Percentiles rank a stretch among this genome's conserved stretches.
Evolutionary conservation across 768 basidiomycete species (phyloP).

Genomic region (Hydnum rufescens): DNA sequence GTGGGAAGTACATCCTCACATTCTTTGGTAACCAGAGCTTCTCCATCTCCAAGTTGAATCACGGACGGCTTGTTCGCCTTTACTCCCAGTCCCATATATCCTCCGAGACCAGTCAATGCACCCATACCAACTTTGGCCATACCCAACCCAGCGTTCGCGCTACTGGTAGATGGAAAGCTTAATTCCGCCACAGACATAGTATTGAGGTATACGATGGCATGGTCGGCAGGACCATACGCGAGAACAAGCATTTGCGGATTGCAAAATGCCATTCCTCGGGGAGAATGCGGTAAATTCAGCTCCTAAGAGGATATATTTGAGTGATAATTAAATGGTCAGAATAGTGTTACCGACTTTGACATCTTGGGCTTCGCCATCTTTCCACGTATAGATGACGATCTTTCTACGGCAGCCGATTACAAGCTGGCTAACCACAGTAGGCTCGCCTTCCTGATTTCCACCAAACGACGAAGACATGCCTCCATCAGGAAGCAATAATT

Average conservation of each 20-base stretch:
- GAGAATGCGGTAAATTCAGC: slow-evolving; percentile 65
- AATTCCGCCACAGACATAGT: slow-evolving; percentile 39
- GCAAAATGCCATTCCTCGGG: slow-evolving; percentile 66
- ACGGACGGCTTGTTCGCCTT: slow-evolving; percentile 50
- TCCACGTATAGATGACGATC: slow-evolving; percentile 71
- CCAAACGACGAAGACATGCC: background rate
- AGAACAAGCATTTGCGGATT: slow-evolving; percentile 41
- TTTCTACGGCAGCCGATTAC: slow-evolving; percentile 73
- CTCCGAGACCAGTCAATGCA: slow-evolving; percentile 59
- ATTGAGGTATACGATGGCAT: slow-evolving; percentile 49
- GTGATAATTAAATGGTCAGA: background rate
- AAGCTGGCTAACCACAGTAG: slow-evolving; percentile 52
- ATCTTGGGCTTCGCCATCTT: slow-evolving; percentile 61
- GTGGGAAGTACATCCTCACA: slow-evolving; percentile 30
- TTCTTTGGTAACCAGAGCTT: slow-evolving; percentile 58
- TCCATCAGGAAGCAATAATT: slow-evolving; percentile 21
- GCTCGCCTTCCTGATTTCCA: slow-evolving; percentile 27
- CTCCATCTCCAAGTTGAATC: slow-evolving; percentile 33
- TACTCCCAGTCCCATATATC: slow-evolving; percentile 70
- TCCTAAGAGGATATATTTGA: slow-evolving; percentile 39
- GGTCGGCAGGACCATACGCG: slow-evolving; percentile 62
- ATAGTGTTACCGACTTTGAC: slow-evolving; percentile 29
- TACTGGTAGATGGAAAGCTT: slow-evolving; percentile 23
- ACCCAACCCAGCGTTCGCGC: slow-evolving; percentile 21
- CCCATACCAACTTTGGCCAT: slow-evolving; percentile 34